A percentile compares a stretch with the other conserved stretches of the same genome.
These are phyloP conservation scores for Pouteria glomerata DNA, from an alignment of 148 eudicot species.

Conservation along the genomic window DNA sequence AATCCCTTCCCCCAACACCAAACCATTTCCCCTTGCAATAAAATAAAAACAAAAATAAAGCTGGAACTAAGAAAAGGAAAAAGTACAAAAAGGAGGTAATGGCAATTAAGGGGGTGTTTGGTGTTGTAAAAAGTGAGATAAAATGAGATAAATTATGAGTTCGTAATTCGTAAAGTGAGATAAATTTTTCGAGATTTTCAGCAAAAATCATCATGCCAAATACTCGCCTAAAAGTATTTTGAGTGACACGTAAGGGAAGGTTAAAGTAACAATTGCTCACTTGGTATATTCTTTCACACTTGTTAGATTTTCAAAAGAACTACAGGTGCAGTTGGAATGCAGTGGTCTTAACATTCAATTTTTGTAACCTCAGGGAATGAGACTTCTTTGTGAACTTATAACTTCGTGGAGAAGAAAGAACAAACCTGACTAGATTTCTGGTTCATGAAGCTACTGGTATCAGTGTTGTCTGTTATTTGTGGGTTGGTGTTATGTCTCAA, in stretches of 20 bases:
- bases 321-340: background rate
- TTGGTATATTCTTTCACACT: conserved; percentile 1
- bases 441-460: conserved; percentile 28
- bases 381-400: background rate
- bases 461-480: conserved; percentile 24
- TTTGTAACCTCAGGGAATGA: background rate
- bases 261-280: background rate
- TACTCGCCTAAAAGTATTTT: background rate
- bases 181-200: too few species aligned
- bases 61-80: background rate
- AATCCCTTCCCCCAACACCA: background rate
- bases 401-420: background rate
- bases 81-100: background rate
- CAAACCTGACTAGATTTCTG: conserved; percentile 35
- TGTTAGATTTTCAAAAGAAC: background rate
- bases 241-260: too few species aligned
- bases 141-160: too few species aligned
- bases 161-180: too few species aligned
- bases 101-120: too few species aligned
- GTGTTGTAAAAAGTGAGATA: too few species aligned
- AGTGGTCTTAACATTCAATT: background rate
- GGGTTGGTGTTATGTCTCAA: conserved; percentile 14
- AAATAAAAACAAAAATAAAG: too few species aligned
- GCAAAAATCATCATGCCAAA: too few species aligned
- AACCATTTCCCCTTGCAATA: too few species aligned